phyloP scores from a whole-genome alignment of 352 stramenopile species.

The Phytophthora fragariaefolia region DNA sequence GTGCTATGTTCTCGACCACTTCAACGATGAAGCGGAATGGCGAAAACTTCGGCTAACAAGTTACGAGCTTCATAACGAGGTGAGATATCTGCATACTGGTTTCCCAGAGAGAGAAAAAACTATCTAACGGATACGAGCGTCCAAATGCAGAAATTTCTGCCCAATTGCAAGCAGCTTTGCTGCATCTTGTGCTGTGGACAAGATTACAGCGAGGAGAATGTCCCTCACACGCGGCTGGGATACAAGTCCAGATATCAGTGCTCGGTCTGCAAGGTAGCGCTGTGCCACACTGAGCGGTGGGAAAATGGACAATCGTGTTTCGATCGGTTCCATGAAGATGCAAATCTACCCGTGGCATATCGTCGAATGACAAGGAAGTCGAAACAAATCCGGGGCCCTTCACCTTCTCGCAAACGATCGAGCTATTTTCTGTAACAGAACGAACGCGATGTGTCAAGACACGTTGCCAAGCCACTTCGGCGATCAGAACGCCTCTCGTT shows the following conservation, averaged over 20 bases:
- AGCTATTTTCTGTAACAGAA: background rate
- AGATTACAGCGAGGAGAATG: background rate
- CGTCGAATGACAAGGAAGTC: background rate
- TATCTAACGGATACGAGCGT: background rate
- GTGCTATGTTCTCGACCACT: slow-evolving; percentile 1
- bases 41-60: background rate
- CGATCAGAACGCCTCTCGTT: background rate
- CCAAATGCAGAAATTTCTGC: background rate
- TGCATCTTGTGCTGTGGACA: slow-evolving; percentile 2
- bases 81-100: background rate
- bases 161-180: background rate
- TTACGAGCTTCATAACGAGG: slow-evolving; percentile 1
- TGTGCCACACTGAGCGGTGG: slow-evolving; percentile 3
- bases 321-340: slow-evolving; percentile 1
- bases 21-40: slow-evolving; percentile 3
- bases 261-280: slow-evolving; percentile 1
- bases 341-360: background rate
- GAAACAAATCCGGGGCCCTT: background rate
- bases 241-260: slow-evolving; percentile 2
- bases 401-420: slow-evolving; percentile 1
- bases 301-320: slow-evolving; percentile 5
- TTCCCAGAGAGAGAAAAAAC: background rate
- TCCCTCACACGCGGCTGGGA: background rate
- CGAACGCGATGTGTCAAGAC: slow-evolving; percentile 2
- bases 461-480: background rate